A percentile compares a stretch with the other conserved stretches of the same genome.
Evolutionary conservation across 805 yeast species (phyloP).

Genomic region (Wickerhamiella siamensis): DNA sequence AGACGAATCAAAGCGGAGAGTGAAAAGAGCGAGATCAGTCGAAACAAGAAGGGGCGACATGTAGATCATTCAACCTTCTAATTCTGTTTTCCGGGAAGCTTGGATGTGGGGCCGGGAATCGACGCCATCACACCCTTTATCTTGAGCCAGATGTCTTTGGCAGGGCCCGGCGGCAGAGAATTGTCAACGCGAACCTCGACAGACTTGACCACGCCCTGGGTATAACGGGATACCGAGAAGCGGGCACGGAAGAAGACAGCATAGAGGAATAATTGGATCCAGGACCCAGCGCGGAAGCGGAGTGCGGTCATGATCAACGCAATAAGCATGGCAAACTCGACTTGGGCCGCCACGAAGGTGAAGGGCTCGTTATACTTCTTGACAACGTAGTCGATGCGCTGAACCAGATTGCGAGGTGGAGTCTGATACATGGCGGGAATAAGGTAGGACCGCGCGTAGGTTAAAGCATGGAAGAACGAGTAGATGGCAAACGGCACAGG

Average conservation of each 20-base stretch:
- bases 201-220: slow-evolving; percentile 51
- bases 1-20: too few species aligned
- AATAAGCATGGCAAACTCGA: slow-evolving; percentile 37
- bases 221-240: slow-evolving; percentile 60
- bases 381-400: slow-evolving; percentile 32
- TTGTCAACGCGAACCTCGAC: slow-evolving; percentile 58
- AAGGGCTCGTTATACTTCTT: slow-evolving; percentile 43
- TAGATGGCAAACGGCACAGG: slow-evolving; percentile 62
- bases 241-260: slow-evolving; percentile 58
- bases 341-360: slow-evolving; percentile 43
- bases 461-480: slow-evolving; percentile 68
- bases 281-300: slow-evolving; percentile 47
- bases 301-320: slow-evolving; percentile 30
- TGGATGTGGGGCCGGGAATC: slow-evolving; percentile 8
- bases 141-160: slow-evolving; percentile 37
- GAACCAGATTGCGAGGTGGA: slow-evolving; percentile 16
- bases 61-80: too few species aligned
- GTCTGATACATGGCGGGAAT: slow-evolving; percentile 41
- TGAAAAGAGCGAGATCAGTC: too few species aligned
- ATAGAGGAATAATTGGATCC: slow-evolving; percentile 36
- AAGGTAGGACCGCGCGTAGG: slow-evolving; percentile 49
- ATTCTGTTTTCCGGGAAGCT: background rate
- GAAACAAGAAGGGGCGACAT: too few species aligned
- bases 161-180: slow-evolving; percentile 33
- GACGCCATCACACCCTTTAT: slow-evolving; percentile 26